phyloP scores from a whole-genome alignment of 2,329 filamentous ascomycete genomes.

The Monosporascus sp. region DNA sequence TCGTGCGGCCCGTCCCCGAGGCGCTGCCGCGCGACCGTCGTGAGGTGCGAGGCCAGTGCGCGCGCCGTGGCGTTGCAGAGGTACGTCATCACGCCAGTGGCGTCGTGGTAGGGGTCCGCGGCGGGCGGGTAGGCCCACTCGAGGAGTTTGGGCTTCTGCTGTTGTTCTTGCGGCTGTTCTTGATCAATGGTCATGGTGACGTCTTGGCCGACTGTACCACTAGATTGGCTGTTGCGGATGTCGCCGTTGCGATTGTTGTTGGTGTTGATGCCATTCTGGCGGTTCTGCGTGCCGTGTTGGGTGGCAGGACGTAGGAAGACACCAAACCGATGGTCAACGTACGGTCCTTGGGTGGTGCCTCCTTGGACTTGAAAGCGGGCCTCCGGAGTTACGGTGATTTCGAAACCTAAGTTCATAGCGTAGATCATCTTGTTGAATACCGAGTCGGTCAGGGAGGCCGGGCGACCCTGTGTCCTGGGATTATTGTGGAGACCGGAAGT shows the following conservation, averaged over 20 bases:
- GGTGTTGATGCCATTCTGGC: slow-evolving; percentile 1
- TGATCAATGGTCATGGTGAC: neutral
- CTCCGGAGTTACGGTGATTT: slow-evolving; percentile 40
- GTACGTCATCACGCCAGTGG: slow-evolving; percentile 40
- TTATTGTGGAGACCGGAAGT: slow-evolving; percentile 11
- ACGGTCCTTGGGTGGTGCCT: slow-evolving; percentile 9
- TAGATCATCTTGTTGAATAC: slow-evolving; percentile 39
- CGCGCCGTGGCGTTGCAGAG: slow-evolving; percentile 36
- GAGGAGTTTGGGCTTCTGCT: slow-evolving; percentile 24
- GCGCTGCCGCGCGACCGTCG: slow-evolving; percentile 2
- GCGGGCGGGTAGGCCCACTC: slow-evolving; percentile 37
- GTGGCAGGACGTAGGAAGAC: slow-evolving; percentile 27
- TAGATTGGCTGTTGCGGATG: neutral
- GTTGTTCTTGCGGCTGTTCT: neutral
- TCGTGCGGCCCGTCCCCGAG: slow-evolving; percentile 7
- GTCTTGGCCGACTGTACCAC: no score
- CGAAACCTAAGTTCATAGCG: slow-evolving; percentile 35
- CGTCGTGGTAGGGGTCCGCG: slow-evolving; percentile 32
- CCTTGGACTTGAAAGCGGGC: slow-evolving; percentile 18
- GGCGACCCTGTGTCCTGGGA: slow-evolving; percentile 16
- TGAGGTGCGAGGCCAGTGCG: slow-evolving; percentile 14
- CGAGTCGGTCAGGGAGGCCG: slow-evolving; percentile 36
- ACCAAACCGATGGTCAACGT: slow-evolving; percentile 13
- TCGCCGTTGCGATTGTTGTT: slow-evolving; percentile 1
- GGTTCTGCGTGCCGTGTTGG: neutral